Evolutionary conservation across 768 basidiomycete species (phyloP), one percentile per base, ranked within the genome.

Genomic region (Postia placenta): DNA sequence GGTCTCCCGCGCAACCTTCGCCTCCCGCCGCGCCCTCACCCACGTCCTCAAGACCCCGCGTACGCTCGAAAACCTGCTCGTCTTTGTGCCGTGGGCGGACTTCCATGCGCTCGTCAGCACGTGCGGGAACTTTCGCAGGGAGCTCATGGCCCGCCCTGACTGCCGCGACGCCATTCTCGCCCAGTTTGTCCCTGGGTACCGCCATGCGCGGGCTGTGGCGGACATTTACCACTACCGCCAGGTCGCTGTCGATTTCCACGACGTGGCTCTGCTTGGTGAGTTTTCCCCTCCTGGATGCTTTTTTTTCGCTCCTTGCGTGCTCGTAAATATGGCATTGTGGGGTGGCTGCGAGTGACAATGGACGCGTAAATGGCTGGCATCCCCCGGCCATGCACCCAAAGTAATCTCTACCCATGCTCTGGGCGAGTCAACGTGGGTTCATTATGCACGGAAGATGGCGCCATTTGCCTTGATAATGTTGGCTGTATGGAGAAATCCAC

Each of bases 231-330:
- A 69, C 5, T 67, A 67, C 42, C 71, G 74, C 42, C 69, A 74
- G 35, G 71, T 87, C 20, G 69, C 71, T 3, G 60, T 86, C 50
- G 70, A 74, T 35, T 64, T 88, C 35, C 65, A 72, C 40, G 82
- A 88, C 61, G 65, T 90, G 14, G 73, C 81, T 59, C 65, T 83
- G 19, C 74, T 89, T 46, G 60, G 87, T 90, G 68, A 64, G 86
- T 75, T 40, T 35, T 27, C 42, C 41, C 42, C 51, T 42, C 55
- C 50, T 51, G n/a, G n/a, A n/a, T n/a, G n/a, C n/a, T n/a, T n/a
- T n/a, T n/a, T n/a, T n/a, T n/a, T n/a, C n/a, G n/a, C n/a, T n/a
- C n/a, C n/a, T n/a, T n/a, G n/a, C n/a, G n/a, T n/a, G n/a, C n/a
- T n/a, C n/a, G n/a, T n/a, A n/a, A n/a, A n/a, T n/a, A n/a, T n/a